These are phyloP conservation scores for Aspergillus sp. DNA, from an alignment of 2,329 filamentous ascomycete genomes.

Conservation along the genomic window DNA sequence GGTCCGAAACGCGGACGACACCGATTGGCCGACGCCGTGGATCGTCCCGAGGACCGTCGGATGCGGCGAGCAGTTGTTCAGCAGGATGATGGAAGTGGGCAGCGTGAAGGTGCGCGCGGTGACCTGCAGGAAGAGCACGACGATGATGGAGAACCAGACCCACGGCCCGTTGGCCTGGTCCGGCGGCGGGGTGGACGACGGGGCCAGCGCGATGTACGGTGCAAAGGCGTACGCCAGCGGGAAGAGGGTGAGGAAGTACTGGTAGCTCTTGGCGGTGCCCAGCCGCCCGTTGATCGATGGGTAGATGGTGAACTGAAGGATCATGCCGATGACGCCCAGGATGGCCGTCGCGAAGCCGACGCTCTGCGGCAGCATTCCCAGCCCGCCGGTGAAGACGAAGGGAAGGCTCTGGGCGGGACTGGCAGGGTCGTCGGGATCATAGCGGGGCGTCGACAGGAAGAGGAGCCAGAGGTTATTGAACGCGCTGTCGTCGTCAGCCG, in stretches of 20 bases:
- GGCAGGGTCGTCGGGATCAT: constrained; percentile 29
- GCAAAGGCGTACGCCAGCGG: constrained; percentile 62
- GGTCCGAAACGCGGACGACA: constrained; percentile 47
- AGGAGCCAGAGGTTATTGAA: constrained; percentile 71
- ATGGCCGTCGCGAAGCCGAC: constrained; percentile 69
- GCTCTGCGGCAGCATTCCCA: constrained; percentile 59
- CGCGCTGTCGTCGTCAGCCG: constrained; percentile 39
- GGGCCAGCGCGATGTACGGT: constrained; percentile 62
- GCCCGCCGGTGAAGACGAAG: constrained; percentile 56
- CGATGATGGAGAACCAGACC: constrained; percentile 57
- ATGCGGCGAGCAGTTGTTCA: constrained; percentile 53
- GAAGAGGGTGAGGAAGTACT: constrained; percentile 58
- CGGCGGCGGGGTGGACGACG: constrained; percentile 40
- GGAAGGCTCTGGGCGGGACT: constrained; percentile 41
- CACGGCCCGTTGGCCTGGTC: constrained; percentile 31
- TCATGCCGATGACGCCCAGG: constrained; percentile 63
- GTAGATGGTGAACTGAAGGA: constrained; percentile 62
- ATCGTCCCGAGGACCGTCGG: constrained; percentile 51
- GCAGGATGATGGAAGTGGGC: constrained; percentile 49
- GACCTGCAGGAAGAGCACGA: constrained; percentile 60
- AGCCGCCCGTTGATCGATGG: constrained; percentile 57
- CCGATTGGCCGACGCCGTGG: constrained; percentile 50
- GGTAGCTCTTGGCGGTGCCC: constrained; percentile 60
- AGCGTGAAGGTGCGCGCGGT: constrained; percentile 61
- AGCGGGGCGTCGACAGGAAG: constrained; percentile 65